Conservation (phyloP, 495 filamentous ascomycete genomes). For the Poronia punctata region DNA sequence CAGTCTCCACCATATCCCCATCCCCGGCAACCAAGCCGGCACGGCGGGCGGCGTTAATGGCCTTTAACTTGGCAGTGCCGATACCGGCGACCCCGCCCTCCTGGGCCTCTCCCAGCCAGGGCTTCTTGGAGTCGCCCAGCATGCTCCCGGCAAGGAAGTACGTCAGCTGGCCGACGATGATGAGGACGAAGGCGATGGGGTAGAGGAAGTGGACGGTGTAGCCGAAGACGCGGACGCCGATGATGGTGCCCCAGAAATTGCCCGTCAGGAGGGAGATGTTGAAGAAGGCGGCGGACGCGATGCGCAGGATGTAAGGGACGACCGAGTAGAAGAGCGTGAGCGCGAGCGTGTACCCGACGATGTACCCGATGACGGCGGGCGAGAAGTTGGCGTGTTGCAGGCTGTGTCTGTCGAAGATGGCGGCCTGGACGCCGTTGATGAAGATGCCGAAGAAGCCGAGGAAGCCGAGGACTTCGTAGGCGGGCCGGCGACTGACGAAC, state of each 20-base stretch:
- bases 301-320: conserved; percentile 79
- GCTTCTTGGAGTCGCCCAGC: conserved; percentile 87
- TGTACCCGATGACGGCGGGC: conserved; percentile 63
- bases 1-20: not conserved
- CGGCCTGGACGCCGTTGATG: conserved; percentile 86
- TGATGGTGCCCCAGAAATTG: conserved; percentile 95
- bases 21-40: conserved; percentile 15
- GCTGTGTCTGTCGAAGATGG: conserved; percentile 75
- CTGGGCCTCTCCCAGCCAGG: conserved; percentile 86
- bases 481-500: conserved; percentile 74
- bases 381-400: conserved; percentile 66
- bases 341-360: conserved; percentile 80
- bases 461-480: conserved; percentile 92
- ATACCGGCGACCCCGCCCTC: conserved; percentile 71
- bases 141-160: conserved; percentile 74
- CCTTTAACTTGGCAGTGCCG: conserved; percentile 80
- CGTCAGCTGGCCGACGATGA: conserved; percentile 72
- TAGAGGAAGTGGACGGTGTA: conserved; percentile 82
- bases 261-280: conserved; percentile 89
- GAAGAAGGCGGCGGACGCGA: conserved; percentile 89
- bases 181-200: conserved; percentile 88
- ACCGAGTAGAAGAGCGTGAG: conserved; percentile 80
- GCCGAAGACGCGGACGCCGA: conserved; percentile 80
- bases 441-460: conserved; percentile 80
- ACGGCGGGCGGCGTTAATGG: conserved; percentile 48